A percentile compares a stretch with the other conserved stretches of the same genome.
Evolutionary conservation across 1,139 yeast species (phyloP).

Genomic region (Debaryomyces psychrophilus): DNA sequence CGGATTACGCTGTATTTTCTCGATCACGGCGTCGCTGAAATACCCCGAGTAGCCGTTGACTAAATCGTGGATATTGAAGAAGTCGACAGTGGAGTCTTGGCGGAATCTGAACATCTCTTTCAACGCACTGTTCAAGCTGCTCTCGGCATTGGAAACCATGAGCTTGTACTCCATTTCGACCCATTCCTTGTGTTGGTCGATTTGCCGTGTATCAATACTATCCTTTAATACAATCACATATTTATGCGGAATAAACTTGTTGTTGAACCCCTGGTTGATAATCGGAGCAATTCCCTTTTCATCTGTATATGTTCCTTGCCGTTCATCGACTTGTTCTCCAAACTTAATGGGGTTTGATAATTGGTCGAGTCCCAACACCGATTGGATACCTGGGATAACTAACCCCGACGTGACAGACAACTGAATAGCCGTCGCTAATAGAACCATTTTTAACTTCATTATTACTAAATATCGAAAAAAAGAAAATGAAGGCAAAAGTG

Average conservation of each 20-base stretch:
- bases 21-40: constrained; percentile 32
- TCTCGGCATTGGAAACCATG: constrained; percentile 17
- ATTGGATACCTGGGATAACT: constrained; percentile 10
- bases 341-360: neutral
- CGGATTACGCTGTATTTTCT: constrained; percentile 30
- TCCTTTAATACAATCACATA: constrained; percentile 43
- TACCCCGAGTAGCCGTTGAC: constrained; percentile 40
- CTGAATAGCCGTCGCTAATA: constrained; percentile 2
- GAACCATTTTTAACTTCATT: constrained; percentile 2
- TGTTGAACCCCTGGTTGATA: neutral
- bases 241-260: constrained; percentile 49
- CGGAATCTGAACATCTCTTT: constrained; percentile 10
- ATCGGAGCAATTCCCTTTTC: constrained; percentile 5
- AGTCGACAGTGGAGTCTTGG: constrained; percentile 32
- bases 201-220: constrained; percentile 24
- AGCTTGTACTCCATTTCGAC: constrained; percentile 15
- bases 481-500: neutral
- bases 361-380: constrained; percentile 6
- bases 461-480: neutral
- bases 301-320: neutral
- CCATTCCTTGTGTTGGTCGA: constrained; percentile 8
- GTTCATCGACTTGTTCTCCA: neutral
- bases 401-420: constrained; percentile 4
- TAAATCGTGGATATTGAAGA: constrained; percentile 29
- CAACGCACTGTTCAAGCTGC: constrained; percentile 3